A percentile compares a stretch with the other conserved stretches of the same genome.
phyloP scores from a whole-genome alignment of 257 asterid genomes.

The Coffea eugenioides region DNA sequence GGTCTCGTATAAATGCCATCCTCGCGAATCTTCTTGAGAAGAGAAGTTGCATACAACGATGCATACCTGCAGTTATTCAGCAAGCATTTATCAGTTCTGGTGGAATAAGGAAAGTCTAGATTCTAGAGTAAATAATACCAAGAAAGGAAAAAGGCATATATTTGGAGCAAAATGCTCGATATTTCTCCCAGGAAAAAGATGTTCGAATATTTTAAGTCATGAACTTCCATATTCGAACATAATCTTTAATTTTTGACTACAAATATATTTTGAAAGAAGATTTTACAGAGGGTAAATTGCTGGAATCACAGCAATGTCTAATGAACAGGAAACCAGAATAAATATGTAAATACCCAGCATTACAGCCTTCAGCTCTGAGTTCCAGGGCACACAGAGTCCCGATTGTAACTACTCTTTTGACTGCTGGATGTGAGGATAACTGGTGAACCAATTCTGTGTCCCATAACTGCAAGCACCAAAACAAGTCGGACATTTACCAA shows the following conservation, averaged over 20 bases:
- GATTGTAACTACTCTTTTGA: slow-evolving; percentile 67
- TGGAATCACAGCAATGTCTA: background rate
- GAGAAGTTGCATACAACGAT: slow-evolving; percentile 66
- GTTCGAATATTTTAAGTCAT: background rate
- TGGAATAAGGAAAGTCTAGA: background rate
- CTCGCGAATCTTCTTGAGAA: slow-evolving; percentile 58
- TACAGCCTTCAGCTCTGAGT: slow-evolving; percentile 68
- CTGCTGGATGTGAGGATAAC: slow-evolving; percentile 72
- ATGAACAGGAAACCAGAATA: background rate
- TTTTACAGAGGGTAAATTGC: background rate
- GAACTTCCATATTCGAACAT: background rate
- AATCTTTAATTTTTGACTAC: background rate
- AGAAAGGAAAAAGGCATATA: background rate
- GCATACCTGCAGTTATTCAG: slow-evolving; percentile 63
- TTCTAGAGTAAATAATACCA: background rate
- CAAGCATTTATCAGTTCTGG: background rate
- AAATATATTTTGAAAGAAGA: background rate
- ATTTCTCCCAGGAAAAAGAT: background rate
- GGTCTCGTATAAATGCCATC: slow-evolving; percentile 96
- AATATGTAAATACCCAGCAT: slow-evolving; percentile 60
- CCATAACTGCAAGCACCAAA: slow-evolving; percentile 62
- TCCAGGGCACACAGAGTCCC: slow-evolving; percentile 94
- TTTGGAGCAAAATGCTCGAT: background rate
- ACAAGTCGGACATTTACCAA: background rate
- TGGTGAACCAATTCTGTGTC: slow-evolving; percentile 51